A percentile compares a stretch with the other conserved stretches of the same genome.
Evolutionary conservation across 495 filamentous ascomycete species (phyloP).

Genomic region (Neurospora intermedia): DNA sequence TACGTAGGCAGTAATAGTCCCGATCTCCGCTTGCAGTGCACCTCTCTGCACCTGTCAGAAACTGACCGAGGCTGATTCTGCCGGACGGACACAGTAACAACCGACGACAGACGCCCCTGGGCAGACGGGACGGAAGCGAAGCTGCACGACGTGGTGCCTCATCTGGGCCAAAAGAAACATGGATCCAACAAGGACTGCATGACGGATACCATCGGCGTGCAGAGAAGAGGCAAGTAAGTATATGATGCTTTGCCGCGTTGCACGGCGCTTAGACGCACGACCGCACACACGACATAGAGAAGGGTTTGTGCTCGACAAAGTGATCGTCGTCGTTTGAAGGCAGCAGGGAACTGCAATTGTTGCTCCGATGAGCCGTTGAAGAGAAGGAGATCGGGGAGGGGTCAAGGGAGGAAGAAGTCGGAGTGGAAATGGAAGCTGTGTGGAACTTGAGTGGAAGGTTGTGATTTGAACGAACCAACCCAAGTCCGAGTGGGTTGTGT

Average conservation of each 20-base stretch:
- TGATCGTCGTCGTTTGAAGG: background rate
- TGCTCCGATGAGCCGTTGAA: background rate
- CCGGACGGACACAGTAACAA: background rate
- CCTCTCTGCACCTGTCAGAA: background rate
- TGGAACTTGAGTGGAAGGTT: background rate
- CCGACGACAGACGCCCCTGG: background rate
- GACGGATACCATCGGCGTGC: background rate
- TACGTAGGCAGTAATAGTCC: background rate
- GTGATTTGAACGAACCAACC: background rate
- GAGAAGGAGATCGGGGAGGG: background rate
- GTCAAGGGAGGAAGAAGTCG: background rate
- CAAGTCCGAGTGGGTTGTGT: background rate
- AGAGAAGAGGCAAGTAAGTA: background rate
- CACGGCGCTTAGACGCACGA: background rate
- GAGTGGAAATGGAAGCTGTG: background rate
- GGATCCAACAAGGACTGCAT: slow-evolving; percentile 2
- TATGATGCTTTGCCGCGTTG: background rate
- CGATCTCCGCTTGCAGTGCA: background rate
- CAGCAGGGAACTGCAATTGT: background rate
- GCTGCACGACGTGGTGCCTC: slow-evolving; percentile 22
- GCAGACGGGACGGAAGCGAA: slow-evolving; percentile 13
- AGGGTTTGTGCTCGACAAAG: background rate
- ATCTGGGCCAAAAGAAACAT: slow-evolving; percentile 21
- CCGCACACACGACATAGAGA: background rate
- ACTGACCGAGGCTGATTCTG: background rate